Evolutionary conservation across 371 early-diverging fungal species (phyloP), one percentile per base, ranked within the genome.

Genomic region (Zopfochytrium polystomum): DNA sequence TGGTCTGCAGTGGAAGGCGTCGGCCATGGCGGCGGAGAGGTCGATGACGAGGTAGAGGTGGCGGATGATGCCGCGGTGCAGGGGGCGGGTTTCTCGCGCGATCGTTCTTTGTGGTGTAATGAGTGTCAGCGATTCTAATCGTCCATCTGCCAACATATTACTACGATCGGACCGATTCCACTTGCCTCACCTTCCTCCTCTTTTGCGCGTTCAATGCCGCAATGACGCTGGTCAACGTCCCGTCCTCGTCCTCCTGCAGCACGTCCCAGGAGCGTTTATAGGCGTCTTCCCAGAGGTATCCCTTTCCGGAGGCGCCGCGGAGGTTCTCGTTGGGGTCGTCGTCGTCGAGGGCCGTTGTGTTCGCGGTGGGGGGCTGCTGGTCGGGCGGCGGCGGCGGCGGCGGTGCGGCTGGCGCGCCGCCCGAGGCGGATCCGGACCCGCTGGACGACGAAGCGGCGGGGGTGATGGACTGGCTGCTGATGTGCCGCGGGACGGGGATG

Each of bases 251-350:
- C 67, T 94, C 95, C 68, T 92, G 90, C 30, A 94, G 77, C 20
- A 86, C 87, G 71, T 96, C 96, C 96, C 96, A 96, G 69, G 87
- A 86, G 48, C 95, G 86, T 71, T 93, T 94, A 80, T 93, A 96
- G 63, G 90, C 91, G 66, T 88, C 91, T 74, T 95, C 94, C 96
- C 96, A 96, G 42, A 92, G 79, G 60, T 92, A 93, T 4, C 87
- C 48, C n/a, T 51, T 51, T 18, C 45, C 59, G 0, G 52, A 32
- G n/a, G 22, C 45, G 6, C 38, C 49, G 5, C 52, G 45, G 44
- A 29, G 25, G 2, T n/a, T 53, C 34, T 46, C 53, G 4, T 9
- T n/a, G 1, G 11, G 49, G 15, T 64, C 58, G 43, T 65, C 65
- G 23, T 59, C 60, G 50, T 64, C 65, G 27, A 45, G 47, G 18